These are phyloP conservation scores for Populus pruinosa DNA, from an alignment of 345 rosid species.

Conservation along the genomic window DNA sequence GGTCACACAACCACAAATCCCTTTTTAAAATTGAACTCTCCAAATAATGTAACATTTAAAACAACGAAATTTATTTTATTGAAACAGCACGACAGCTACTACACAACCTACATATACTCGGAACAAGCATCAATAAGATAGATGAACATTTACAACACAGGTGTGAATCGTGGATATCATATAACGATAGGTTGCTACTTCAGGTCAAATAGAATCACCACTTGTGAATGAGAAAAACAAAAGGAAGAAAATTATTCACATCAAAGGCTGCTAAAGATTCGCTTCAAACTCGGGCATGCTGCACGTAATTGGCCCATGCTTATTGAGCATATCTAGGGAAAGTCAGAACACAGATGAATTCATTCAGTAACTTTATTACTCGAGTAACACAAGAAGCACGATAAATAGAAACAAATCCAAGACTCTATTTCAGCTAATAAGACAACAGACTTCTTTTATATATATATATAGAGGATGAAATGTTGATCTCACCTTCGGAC, in stretches of 20 bases:
- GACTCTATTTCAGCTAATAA: neutral
- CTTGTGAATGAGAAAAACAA: neutral
- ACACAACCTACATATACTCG: neutral
- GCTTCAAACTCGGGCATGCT: conserved; percentile 78
- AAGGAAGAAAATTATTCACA: neutral
- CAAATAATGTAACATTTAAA: neutral
- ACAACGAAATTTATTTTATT: neutral
- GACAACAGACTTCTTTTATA: neutral
- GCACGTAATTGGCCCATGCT: conserved; percentile 67
- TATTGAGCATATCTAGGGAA: conserved; percentile 53
- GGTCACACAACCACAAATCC: neutral
- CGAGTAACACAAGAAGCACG: neutral
- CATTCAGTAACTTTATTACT: neutral
- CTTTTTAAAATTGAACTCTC: neutral
- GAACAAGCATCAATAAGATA: neutral
- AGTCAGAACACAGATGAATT: conserved; percentile 2
- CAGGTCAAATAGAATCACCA: neutral
- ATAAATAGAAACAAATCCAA: neutral
- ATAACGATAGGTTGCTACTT: neutral
- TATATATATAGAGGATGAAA: neutral
- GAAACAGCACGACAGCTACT: neutral
- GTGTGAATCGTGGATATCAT: neutral
- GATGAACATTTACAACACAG: conserved; percentile 8
- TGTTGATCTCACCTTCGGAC: conserved; percentile 65
- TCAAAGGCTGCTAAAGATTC: conserved; percentile 59